Evolutionary conservation across 2,329 filamentous ascomycete genomes (phyloP), one percentile per base, ranked within the genome.

Genomic region (Aureobasidium melanogenum): DNA sequence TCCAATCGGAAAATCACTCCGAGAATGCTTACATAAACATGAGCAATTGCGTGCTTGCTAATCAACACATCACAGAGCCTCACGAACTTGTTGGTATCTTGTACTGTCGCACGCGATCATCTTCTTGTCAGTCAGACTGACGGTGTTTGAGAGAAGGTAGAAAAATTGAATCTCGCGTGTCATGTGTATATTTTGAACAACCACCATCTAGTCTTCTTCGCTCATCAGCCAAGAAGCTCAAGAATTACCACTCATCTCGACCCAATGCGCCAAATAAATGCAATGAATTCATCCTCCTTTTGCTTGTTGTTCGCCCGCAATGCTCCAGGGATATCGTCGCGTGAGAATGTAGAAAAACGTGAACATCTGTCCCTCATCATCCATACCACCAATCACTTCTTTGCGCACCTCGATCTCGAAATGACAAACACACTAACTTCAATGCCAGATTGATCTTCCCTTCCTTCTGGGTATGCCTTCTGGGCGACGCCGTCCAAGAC

Each of bases 401-500:
- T 43, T 15, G 38, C 15, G 54, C 59, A 61, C 44, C 44, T 64
- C 44, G 68, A 69, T 60, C 73, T 67, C 66, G 67, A 69, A 57
- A 80, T 72, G 28, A 80, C 73, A 64, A 80, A 80, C 3, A 80
- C 73, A 32, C 76, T 75, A 6, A 80, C 71, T 64, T 80, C 78
- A 5, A 80, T 69, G 9, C 76, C 77, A n/a, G 69, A 70, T 30
- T 70, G 74, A 46, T 78, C 78, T 62, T 75, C 75, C 52, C 69
- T 73, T 60, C 73, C 75, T 50, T 73, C 70, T 26, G 66, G 74
- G 65, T 82, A 82, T 26, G 76, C 74, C 61, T 79, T 75, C 55
- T 75, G 76, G 41, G 76, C 77, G n/a, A 87, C 80, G 6, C 82
- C 82, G 47, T 85, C 79, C 46, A 84, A 72, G 15, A 87, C 79